A percentile compares a stretch with the other conserved stretches of the same genome.
Evolutionary conservation across 2,329 filamentous ascomycete genomes (phyloP).

Genomic region (Pseudopyrenochaeta lycopersici): DNA sequence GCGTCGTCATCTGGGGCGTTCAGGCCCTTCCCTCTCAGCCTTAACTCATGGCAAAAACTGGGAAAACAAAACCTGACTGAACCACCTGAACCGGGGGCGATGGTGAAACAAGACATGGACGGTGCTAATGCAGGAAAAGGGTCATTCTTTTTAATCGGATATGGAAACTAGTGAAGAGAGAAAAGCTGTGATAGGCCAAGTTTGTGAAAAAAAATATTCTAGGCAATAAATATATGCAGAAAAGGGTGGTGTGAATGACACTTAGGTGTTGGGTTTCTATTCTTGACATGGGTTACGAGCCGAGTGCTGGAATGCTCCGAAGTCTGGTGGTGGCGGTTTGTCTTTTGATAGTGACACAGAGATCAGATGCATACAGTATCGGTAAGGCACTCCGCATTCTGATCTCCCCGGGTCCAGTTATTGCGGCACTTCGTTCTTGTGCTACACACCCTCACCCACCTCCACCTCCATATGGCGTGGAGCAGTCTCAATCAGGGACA

Average conservation of each 20-base stretch:
- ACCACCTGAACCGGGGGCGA: no score
- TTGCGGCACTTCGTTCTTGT: constrained; percentile 6
- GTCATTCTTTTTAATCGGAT: neutral
- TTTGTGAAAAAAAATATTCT: constrained; percentile 5
- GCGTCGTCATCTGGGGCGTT: no score
- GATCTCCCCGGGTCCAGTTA: neutral
- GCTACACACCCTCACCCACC: neutral
- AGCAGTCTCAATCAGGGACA: no score
- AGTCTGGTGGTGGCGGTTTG: neutral
- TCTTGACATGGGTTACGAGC: no score
- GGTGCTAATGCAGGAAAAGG: constrained; percentile 4
- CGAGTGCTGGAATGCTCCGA: no score
- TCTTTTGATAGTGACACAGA: constrained; percentile 1
- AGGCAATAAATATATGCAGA: no score
- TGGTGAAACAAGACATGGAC: constrained; percentile 3
- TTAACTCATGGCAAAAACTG: neutral
- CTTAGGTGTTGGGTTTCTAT: neutral
- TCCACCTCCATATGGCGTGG: no score
- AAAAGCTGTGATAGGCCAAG: constrained; percentile 1
- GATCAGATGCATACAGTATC: neutral
- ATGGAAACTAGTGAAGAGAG: neutral
- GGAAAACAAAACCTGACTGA: neutral
- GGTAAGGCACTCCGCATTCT: constrained; percentile 3
- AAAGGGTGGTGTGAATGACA: no score
- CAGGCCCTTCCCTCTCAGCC: no score